Base-by-base conservation (phyloP, 2,329 filamentous ascomycete species). In the Monilinia vaccinii-corymbosi region DNA sequence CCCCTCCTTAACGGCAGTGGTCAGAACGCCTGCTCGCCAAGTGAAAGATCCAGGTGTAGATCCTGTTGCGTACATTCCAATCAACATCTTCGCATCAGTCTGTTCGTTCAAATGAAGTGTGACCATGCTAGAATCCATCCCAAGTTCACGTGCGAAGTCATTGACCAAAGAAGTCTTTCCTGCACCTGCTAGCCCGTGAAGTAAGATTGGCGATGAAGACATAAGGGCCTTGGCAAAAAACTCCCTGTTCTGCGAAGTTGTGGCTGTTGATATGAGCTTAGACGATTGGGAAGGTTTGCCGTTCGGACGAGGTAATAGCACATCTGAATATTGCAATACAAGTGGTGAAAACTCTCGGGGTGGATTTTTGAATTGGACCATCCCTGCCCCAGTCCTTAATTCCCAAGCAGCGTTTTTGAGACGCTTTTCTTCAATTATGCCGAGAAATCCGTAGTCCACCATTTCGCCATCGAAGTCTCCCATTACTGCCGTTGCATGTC, bases 71-170 rank as follows among this genome's bases (percentile, higher is more conserved):
- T 99, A 97, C 71, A 97, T 84, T 4, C 94, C 94, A 64, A 99
- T 84, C 45, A 99, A 83, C 77, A 96, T 89, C 74, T 99, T 99
- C 0, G 93, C 92, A 74, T 99, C 94, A 2, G 92, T 97, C 73
- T 99, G 95, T 74, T 97, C 94, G 71, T 99, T 99, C 38, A 99
- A 78, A 73, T 99, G 93, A 34, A 99, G 79, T 4, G 93, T 97
- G 56, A 99, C 88, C 85, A 99, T 91, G 61, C 83, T 84, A 7
- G 86, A 82, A 25, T 89, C 83, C 74, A 90, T 90, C 63, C 88
- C 89, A 59, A 97, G 82, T 66, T 87, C 83, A 68, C 83, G 83
- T 28, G 93, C 92, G 62, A 93, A 81, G 71, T 97, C 87, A 65
- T 90, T 88, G 16, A 95, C 83, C 23, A 96, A 75, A 0, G 89